A percentile compares a stretch with the other conserved stretches of the same genome.
phyloP scores from a whole-genome alignment of 306 rosid genomes.

The Cicer judaicum region DNA sequence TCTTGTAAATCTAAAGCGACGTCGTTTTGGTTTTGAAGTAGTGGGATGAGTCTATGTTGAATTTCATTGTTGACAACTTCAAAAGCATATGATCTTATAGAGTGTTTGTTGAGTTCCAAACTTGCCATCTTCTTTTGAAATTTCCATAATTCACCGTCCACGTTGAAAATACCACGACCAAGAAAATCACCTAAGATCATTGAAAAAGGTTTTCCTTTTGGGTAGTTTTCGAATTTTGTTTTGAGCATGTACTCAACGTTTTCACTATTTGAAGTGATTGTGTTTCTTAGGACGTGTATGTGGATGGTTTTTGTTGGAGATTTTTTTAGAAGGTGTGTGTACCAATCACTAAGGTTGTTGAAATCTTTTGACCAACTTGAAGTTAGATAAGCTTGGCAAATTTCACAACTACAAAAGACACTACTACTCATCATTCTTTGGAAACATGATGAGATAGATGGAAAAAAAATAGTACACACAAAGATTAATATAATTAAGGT shows the following conservation, averaged over 20 bases:
- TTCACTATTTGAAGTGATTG: conserved; percentile 67
- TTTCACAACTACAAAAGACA: conserved; percentile 65
- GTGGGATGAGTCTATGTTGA: conserved; percentile 62
- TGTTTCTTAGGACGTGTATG: conserved; percentile 74
- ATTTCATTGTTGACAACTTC: conserved; percentile 69
- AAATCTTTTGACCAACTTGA: conserved; percentile 71
- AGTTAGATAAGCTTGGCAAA: conserved; percentile 62
- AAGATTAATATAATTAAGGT: background rate
- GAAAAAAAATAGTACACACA: no score
- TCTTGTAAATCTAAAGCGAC: conserved; percentile 70
- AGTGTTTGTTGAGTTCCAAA: conserved; percentile 57
- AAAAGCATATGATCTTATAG: conserved; percentile 62
- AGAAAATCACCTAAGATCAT: conserved; percentile 73
- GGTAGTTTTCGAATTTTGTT: conserved; percentile 75
- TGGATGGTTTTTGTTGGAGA: conserved; percentile 74
- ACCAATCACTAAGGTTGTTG: conserved; percentile 81
- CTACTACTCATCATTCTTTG: background rate
- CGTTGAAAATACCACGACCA: conserved; percentile 88
- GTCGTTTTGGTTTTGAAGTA: conserved; percentile 42
- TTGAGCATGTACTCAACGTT: conserved; percentile 86
- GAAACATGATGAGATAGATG: background rate
- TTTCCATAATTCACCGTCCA: conserved; percentile 75
- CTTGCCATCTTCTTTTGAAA: conserved; percentile 81
- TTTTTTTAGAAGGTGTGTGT: conserved; percentile 58
- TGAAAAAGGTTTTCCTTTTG: conserved; percentile 78